Evolutionary conservation across 208 protist species (phyloP).

Genomic region (Crithidia mellificae): DNA sequence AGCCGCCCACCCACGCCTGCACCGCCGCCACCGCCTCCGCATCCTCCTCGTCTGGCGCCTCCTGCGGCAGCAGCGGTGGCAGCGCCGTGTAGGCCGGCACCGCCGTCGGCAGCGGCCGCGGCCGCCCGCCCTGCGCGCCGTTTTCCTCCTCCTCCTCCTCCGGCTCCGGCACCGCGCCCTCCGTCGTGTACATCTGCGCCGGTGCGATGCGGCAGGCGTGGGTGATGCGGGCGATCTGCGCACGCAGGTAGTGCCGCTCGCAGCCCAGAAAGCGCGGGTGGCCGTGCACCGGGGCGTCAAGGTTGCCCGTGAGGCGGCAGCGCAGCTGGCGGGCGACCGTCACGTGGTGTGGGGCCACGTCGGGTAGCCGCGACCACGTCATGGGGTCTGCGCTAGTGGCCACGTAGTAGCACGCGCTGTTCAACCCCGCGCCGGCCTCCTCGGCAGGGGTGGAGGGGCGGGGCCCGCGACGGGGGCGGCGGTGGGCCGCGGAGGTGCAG

Average conservation of each 20-base stretch:
- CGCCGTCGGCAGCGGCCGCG: conserved; percentile 48
- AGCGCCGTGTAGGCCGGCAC: conserved; percentile 80
- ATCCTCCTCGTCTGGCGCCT: conserved; percentile 84
- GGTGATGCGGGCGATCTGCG: conserved; percentile 95
- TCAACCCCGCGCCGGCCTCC: conserved; percentile 78
- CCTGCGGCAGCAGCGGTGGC: conserved; percentile 82
- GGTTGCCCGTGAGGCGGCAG: conserved; percentile 92
- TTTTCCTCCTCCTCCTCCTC: conserved; percentile 81
- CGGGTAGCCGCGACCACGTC: conserved; percentile 84
- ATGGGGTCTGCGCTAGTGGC: conserved; percentile 70
- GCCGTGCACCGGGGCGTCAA: conserved; percentile 78
- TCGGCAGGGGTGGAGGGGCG: conserved; percentile 50
- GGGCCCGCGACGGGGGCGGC: conserved; percentile 37
- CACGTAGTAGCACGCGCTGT: conserved; percentile 92
- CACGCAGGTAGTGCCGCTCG: conserved; percentile 93
- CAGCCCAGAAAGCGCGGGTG: conserved; percentile 93
- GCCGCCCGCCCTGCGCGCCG: conserved; percentile 37
- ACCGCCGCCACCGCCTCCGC: conserved; percentile 55
- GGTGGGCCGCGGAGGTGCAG: conserved; percentile 35
- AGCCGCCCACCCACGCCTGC: conserved; percentile 80
- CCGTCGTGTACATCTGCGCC: conserved; percentile 74
- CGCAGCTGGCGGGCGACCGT: conserved; percentile 75
- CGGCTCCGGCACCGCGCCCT: conserved; percentile 82
- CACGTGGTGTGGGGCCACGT: conserved; percentile 93
- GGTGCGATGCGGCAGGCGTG: conserved; percentile 88